phyloP scores from a whole-genome alignment of 768 basidiomycete genomes.

The Suillus occidentalis region DNA sequence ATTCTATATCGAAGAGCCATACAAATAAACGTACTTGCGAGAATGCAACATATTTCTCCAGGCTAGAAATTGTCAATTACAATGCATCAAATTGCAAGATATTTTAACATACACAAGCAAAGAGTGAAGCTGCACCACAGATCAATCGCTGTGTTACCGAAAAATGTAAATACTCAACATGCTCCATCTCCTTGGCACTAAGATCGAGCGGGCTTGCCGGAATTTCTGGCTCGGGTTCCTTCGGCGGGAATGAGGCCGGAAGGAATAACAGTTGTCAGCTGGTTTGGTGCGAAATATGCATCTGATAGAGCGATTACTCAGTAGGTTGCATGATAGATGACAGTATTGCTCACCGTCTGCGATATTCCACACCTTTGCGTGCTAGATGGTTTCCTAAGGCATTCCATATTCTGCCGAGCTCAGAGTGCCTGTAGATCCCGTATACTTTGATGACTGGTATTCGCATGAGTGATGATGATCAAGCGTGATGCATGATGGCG shows the following conservation, averaged over 20 bases:
- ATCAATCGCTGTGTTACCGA: neutral
- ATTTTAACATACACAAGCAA: conserved; percentile 49
- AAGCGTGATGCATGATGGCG: neutral
- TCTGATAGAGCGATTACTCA: conserved; percentile 26
- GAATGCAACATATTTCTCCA: conserved; percentile 31
- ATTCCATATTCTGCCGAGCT: conserved; percentile 50
- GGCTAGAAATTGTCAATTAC: conserved; percentile 43
- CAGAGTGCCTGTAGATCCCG: conserved; percentile 49
- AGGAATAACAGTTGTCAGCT: conserved; percentile 39
- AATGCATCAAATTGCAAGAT: neutral
- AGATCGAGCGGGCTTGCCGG: conserved; percentile 30
- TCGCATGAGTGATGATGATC: neutral
- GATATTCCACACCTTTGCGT: conserved; percentile 52
- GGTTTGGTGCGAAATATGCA: conserved; percentile 45
- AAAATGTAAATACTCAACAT: conserved; percentile 34
- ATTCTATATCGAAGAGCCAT: neutral
- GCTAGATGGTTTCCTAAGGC: conserved; percentile 41
- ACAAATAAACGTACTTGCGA: conserved; percentile 21
- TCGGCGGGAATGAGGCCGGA: conserved; percentile 54
- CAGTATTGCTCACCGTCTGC: conserved; percentile 40
- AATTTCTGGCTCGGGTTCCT: conserved; percentile 21
- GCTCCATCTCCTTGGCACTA: conserved; percentile 44
- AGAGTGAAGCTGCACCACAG: conserved; percentile 46
- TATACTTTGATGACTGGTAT: conserved; percentile 47
- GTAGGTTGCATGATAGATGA: neutral